Conservation (phyloP, 805 yeast genomes). For the Yarrowia sp. region DNA sequence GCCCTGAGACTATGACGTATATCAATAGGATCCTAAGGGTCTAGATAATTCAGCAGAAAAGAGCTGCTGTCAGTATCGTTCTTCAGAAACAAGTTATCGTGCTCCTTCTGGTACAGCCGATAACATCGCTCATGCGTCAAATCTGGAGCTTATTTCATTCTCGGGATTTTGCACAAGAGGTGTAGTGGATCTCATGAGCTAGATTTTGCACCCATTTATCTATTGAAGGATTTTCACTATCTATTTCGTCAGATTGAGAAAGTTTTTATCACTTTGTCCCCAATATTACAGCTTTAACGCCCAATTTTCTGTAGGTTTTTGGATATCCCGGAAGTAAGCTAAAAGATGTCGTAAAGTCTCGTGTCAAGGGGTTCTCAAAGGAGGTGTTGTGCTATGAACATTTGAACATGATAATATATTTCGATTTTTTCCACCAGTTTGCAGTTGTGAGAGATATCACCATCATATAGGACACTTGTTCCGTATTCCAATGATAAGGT, state of each 20-base stretch:
- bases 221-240: too few relatives aligned
- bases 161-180: background rate
- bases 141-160: slow-evolving; percentile 2
- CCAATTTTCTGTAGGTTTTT: slow-evolving; percentile 6
- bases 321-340: slow-evolving; percentile 32
- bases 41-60: background rate
- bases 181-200: too few relatives aligned
- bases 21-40: background rate
- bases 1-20: background rate
- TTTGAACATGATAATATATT: background rate
- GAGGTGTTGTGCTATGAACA: background rate
- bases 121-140: slow-evolving; percentile 24
- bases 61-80: background rate
- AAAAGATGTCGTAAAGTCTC: slow-evolving; percentile 10
- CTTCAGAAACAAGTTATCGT: background rate
- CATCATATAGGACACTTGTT: too few relatives aligned
- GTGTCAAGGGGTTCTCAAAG: slow-evolving; percentile 4
- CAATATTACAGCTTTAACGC: too few relatives aligned
- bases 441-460: too few relatives aligned
- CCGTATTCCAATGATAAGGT: background rate
- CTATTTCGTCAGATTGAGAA: too few relatives aligned
- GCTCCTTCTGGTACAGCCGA: background rate
- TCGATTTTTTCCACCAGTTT: too few relatives aligned
- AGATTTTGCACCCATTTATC: too few relatives aligned
- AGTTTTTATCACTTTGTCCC: too few relatives aligned